Conservation (phyloP, 768 basidiomycete species). For the Suillus placidus region DNA sequence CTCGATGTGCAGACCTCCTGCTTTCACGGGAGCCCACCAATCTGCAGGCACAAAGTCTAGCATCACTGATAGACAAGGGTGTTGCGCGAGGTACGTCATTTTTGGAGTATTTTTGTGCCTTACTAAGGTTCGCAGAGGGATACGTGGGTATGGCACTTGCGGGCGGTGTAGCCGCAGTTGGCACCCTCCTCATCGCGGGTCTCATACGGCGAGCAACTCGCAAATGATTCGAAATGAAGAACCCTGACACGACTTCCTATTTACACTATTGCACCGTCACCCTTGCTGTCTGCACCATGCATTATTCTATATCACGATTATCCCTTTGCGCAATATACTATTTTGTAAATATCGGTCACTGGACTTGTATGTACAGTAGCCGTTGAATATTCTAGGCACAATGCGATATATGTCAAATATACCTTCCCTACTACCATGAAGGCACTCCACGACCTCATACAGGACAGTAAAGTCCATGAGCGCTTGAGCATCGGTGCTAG, state of each 20-base stretch:
- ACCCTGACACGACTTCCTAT: constrained; percentile 22
- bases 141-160: constrained; percentile 97
- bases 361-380: constrained; percentile 10
- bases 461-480: neutral
- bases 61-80: constrained; percentile 82
- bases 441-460: neutral
- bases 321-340: constrained; percentile 15
- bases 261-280: constrained; percentile 15
- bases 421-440: neutral
- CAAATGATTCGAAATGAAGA: constrained; percentile 33
- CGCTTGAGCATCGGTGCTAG: neutral
- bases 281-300: constrained; percentile 19
- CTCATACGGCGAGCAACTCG: constrained; percentile 82
- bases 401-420: neutral
- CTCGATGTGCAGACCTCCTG: constrained; percentile 61
- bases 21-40: constrained; percentile 93
- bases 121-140: constrained; percentile 63
- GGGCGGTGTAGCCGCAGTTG: constrained; percentile 86
- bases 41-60: constrained; percentile 87
- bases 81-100: constrained; percentile 70
- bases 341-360: constrained; percentile 17
- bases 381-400: neutral
- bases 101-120: neutral
- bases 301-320: constrained; percentile 30
- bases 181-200: constrained; percentile 71